Percentiles rank a stretch among this genome's conserved stretches.
Evolutionary conservation across 768 basidiomycete species (phyloP).

Genomic region (Tylopilus felleus): DNA sequence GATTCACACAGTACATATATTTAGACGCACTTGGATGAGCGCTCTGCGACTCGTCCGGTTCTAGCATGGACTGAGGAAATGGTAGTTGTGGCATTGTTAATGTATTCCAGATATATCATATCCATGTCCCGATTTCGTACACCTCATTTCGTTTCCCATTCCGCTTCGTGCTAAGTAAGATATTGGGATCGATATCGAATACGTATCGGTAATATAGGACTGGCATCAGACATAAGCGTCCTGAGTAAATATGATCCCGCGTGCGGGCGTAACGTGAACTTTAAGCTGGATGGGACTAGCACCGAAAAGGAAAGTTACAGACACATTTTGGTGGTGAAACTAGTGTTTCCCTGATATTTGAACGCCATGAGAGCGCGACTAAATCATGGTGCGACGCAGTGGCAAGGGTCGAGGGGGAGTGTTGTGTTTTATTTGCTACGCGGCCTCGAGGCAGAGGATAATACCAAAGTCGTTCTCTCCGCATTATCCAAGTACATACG

Average conservation of each 20-base stretch:
- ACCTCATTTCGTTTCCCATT: constrained; percentile 13
- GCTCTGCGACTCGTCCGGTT: background rate
- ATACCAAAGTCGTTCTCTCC: constrained; percentile 16
- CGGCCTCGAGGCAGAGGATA: constrained; percentile 29
- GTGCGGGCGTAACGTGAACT: constrained; percentile 14
- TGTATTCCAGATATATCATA: constrained; percentile 28
- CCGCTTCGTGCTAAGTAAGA: constrained; percentile 13
- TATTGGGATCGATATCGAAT: constrained; percentile 21
- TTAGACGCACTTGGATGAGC: constrained; percentile 6
- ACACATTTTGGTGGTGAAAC: background rate
- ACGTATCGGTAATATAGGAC: constrained; percentile 17
- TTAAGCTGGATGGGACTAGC: constrained; percentile 9
- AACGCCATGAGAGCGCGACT: background rate
- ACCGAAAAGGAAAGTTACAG: constrained; percentile 11
- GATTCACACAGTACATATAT: constrained; percentile 18
- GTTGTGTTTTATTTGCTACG: constrained; percentile 8
- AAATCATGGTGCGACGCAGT: background rate
- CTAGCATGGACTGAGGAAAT: background rate
- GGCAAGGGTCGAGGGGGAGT: background rate
- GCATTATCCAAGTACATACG: constrained; percentile 31
- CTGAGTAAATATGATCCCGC: constrained; percentile 1
- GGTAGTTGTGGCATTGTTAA: constrained; percentile 9
- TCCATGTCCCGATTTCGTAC: constrained; percentile 21
- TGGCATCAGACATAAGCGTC: constrained; percentile 22
- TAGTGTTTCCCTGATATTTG: background rate